These are phyloP conservation scores for Aspergillus sergii DNA, from an alignment of 2,329 filamentous ascomycete genomes.

Conservation along the genomic window DNA sequence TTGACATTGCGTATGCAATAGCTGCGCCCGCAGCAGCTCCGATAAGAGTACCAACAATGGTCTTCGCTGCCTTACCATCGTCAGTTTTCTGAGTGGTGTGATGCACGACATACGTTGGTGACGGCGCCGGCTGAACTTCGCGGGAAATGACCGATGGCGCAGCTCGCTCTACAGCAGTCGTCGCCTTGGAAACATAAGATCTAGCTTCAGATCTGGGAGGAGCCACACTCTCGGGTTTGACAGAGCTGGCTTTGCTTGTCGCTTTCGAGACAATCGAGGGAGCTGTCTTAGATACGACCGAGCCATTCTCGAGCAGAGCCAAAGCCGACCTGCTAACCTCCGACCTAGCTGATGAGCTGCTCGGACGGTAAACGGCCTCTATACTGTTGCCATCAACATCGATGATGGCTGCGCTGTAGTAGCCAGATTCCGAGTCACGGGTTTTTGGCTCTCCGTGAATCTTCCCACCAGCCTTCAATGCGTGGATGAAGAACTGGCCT, in stretches of 20 bases:
- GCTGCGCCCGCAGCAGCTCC: conserved; percentile 78
- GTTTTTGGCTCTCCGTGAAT: conserved; percentile 60
- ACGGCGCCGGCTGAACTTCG: conserved; percentile 24
- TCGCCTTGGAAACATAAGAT: conserved; percentile 32
- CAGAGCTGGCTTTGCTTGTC: conserved; percentile 28
- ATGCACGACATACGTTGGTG: conserved; percentile 27
- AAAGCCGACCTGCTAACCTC: conserved; percentile 35
- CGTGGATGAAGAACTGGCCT: conserved; percentile 70
- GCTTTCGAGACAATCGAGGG: conserved; percentile 28
- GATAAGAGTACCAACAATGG: conserved; percentile 73
- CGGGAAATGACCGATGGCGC: conserved; percentile 25
- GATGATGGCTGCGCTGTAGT: conserved; percentile 66
- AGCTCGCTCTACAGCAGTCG: conserved; percentile 26
- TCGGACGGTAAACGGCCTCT: conserved; percentile 68
- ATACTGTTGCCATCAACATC: conserved; percentile 85
- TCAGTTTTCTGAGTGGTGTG: conserved; percentile 32
- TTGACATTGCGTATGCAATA: conserved; percentile 73
- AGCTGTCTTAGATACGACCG: conserved; percentile 28
- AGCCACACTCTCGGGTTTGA: conserved; percentile 35
- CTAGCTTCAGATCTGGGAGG: conserved; percentile 32
- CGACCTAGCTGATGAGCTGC: conserved; percentile 28
- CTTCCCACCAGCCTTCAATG: conserved; percentile 65
- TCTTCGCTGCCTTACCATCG: conserved; percentile 55
- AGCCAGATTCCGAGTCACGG: conserved; percentile 56
- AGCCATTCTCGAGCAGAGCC: conserved; percentile 41